Evolutionary conservation across 2,329 filamentous ascomycete species (phyloP), one percentile per base, ranked within the genome.

Genomic region (Exophiala lecanii-corni): DNA sequence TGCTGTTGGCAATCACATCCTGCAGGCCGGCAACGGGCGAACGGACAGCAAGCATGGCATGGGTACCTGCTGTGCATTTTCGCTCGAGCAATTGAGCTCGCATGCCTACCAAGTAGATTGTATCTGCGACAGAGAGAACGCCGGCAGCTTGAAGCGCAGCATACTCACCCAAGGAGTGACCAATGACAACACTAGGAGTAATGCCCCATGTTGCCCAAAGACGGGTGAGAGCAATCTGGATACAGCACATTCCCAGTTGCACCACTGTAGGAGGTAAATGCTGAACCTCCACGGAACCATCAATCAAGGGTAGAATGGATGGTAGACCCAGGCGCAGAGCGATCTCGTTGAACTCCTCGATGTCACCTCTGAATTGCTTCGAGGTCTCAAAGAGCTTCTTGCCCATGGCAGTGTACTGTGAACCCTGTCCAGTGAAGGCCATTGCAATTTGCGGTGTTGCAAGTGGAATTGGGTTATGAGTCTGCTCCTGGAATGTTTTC

Each of bases 41-140:
- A 44, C 64, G 62, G 5, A 70, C 60, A 23, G 67, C 67, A 12
- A 71, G 57, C 68, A 71, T 71, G 2, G 65, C 59, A 40, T 70
- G 66, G 2, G 66, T 70, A 38, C 64, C 66, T 30, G 60, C 53
- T 9, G 63, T 55, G 47, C 67, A 69, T 42, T 62, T 59, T 35
- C 64, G 55, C 18, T 63, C 61, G 9, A 71, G 59, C 1, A 71
- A 57, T 33, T 64, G 58, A 9, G 67, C 68, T 4, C 68, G 58
- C 17, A 57, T 62, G 16, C 67, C 67, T 36, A 64, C 62, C 9
- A 70, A 52, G 36, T 64, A 66, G 40, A 68, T 62, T 3, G 63
- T 60, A 26, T 68, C 64, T 7, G 58, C 57, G 15, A 58, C 57
- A 4, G 60, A 63, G 13, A 68, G 39, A 5, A 66, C 59, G 35